Evolutionary conservation across 2,329 filamentous ascomycete species (phyloP), one percentile per base, ranked within the genome.

Genomic region (Elsinoe ampelina): DNA sequence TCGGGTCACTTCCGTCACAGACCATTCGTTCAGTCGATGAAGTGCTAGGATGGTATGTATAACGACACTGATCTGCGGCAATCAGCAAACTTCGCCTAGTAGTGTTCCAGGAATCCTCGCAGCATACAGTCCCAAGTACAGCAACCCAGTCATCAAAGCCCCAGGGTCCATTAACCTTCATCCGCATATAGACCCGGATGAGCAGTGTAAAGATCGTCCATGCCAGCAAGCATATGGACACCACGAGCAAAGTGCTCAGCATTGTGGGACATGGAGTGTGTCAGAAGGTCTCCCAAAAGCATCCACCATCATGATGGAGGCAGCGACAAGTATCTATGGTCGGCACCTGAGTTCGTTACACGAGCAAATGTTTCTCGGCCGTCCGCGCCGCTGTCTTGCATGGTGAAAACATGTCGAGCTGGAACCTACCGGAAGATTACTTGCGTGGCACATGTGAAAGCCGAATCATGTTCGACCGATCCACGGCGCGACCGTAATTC

Each of bases 151-250:
- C 48, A 39, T 52, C 48, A 13, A 38, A 26, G 6, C 26, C 32
- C 48, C 48, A 52, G 26, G 48, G 48, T 22, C 48, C 48, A 39
- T 52, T 52, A 10, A 52, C 48, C 34, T 52, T 39, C 34, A 7
- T 5, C 7, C 48, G 48, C 48, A 52, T 52, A 26, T 52, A 39
- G 11, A 52, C 48, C 11, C 48, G 32, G 17, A 52, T 52, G 12
- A 19, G 8, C 8, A 52, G 10, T 10, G 48, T 39, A 15, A 52
- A 38, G 34, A 26, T 22, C n/a, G 48, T 52, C 48, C 48, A 52
- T 52, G 48, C 19, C 38, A 52, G 13, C 48, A 52, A 34, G 26
- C 48, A 52, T 10, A 52, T 52, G 1, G 48, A 52, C 19, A 52
- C 19, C 13, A 52, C 48, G n/a, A 52, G 48, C 35, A 52, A 11